These are phyloP conservation scores for Dipodascus albidus DNA, from an alignment of 805 yeast genomes.

Conservation along the genomic window DNA sequence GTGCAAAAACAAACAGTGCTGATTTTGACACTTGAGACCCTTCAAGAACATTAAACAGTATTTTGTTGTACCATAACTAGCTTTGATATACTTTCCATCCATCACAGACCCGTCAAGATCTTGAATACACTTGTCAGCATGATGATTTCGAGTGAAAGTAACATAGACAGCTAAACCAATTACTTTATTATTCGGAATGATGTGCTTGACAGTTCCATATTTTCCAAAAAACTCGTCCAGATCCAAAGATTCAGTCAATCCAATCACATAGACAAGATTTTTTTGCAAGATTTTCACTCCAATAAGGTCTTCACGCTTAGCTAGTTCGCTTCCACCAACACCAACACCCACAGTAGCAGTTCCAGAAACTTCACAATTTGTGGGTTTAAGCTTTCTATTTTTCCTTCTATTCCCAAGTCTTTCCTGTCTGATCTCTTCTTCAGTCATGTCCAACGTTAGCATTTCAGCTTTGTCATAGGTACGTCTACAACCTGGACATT, in stretches of 20 bases:
- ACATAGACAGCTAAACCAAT: neutral
- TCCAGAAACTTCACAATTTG: neutral
- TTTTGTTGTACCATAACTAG: neutral
- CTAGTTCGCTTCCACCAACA: no score
- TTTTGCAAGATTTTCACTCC: neutral
- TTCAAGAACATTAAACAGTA: neutral
- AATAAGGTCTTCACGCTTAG: neutral
- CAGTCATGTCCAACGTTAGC: neutral
- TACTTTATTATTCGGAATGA: neutral
- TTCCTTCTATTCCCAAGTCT: neutral
- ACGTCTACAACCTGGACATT: neutral
- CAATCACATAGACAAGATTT: neutral
- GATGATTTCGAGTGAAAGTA: neutral
- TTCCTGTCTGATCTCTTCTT: neutral
- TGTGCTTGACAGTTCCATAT: neutral
- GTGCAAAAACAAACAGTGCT: neutral
- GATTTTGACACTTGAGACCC: neutral
- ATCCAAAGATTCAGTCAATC: neutral
- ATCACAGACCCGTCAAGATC: neutral
- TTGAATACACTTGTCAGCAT: neutral
- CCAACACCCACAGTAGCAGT: no score
- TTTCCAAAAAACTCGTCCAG: neutral
- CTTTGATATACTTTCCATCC: neutral
- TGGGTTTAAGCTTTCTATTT: neutral
- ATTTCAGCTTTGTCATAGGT: neutral